Evolutionary conservation across 2,329 filamentous ascomycete species (phyloP), one percentile per base, ranked within the genome.

Genomic region (Ophiostoma quercus): DNA sequence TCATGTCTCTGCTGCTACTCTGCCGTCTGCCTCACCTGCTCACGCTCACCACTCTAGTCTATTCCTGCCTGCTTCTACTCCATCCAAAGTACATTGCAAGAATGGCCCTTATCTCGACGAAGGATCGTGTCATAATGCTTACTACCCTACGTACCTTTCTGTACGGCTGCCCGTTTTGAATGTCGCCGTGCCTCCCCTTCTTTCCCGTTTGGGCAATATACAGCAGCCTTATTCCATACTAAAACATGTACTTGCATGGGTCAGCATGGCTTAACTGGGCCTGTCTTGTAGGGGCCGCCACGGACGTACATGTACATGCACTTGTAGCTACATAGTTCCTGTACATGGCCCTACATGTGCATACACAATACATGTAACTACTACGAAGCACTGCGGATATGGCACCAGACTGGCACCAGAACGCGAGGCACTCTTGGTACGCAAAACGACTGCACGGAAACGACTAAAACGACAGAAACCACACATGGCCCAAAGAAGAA

Each of bases 121-220:
- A 34, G 25, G 25, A 62, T 62, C 57, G 57, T 29, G 57, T 29
- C 57, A 62, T 32, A 62, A 62, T 62, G 57, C 57, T 62, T 29
- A 62, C 57, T 62, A 62, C 57, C 57, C 14, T 62, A 62, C 57
- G 11, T 32, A 19, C 57, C 12, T 32, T 29, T 16, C 57, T 32
- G 12, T 62, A 32, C 57, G 25, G 22, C 57, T 32, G 57, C 14
- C 57, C 57, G 57, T 62, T 62, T 62, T 62, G 57, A 62, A 62
- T 62, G 57, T 34, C 32, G 57, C 57, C 57, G 32, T 34, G 57
- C 22, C 25, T 62, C 12, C 54, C 25, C 25, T 32, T 16, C 14
- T 62, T 62, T 32, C 57, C 57, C 57, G 6, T 62, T 62, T 32
- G 3, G 57, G 57, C 25, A 62, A 32, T 32, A 32, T 62, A 34